These are phyloP conservation scores for Penicillium soppii DNA, from an alignment of 495 filamentous ascomycete genomes.

Conservation along the genomic window DNA sequence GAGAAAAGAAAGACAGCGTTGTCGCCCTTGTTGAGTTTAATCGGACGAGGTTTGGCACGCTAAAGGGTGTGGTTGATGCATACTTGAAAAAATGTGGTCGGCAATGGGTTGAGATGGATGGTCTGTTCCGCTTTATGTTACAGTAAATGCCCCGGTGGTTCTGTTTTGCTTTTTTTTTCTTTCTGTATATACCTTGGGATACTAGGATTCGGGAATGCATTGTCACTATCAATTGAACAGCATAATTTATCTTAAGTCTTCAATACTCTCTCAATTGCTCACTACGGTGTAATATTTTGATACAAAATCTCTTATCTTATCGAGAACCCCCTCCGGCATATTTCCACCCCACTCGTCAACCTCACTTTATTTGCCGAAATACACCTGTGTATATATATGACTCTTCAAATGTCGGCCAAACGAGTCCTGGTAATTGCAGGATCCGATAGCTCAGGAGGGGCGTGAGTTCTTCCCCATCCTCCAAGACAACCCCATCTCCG, in stretches of 20 bases:
- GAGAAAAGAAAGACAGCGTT: constrained; percentile 59
- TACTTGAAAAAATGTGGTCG: constrained; percentile 93
- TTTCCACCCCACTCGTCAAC: constrained; percentile 6
- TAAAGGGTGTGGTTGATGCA: constrained; percentile 74
- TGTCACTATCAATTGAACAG: constrained; percentile 15
- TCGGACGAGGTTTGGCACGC: constrained; percentile 68
- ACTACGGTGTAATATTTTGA: too few species aligned
- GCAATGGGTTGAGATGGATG: constrained; percentile 96
- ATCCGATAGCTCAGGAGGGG: constrained; percentile 84
- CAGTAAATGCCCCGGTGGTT: constrained; percentile 28
- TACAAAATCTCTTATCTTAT: constrained; percentile 15
- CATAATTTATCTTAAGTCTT: constrained; percentile 14
- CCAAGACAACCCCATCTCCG: too few species aligned
- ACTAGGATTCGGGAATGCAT: constrained; percentile 9
- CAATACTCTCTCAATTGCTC: background rate
- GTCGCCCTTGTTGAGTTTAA: constrained; percentile 77
- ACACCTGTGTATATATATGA: constrained; percentile 6
- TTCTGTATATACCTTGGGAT: constrained; percentile 26
- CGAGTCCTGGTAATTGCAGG: constrained; percentile 80
- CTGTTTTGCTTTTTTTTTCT: constrained; percentile 15
- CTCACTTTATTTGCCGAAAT: constrained; percentile 1
- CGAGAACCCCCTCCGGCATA: background rate
- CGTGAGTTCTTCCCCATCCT: constrained; percentile 53
- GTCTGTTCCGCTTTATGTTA: constrained; percentile 73
- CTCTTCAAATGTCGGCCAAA: constrained; percentile 35